Conservation (phyloP, 106 monocot species). For the Posidonia australis region DNA sequence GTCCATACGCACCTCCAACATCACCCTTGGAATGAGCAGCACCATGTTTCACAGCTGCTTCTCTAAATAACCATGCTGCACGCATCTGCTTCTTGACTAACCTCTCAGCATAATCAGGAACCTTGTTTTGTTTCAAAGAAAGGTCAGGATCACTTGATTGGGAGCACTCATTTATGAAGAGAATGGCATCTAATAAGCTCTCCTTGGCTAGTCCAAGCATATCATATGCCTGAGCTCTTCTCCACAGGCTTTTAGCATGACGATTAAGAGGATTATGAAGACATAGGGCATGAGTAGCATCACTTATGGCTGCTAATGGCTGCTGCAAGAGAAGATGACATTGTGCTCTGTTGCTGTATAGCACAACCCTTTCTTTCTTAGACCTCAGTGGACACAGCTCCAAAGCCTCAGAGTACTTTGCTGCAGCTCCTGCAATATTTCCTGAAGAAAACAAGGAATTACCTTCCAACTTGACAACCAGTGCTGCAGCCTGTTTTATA, state of each 20-base stretch:
- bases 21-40: slow-evolving; percentile 39
- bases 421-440: slow-evolving; percentile 61
- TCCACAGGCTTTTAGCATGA: slow-evolving; percentile 87
- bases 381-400: slow-evolving; percentile 79
- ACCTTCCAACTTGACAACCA: slow-evolving; percentile 85
- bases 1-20: slow-evolving; percentile 36
- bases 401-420: slow-evolving; percentile 86
- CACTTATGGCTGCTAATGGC: slow-evolving; percentile 75
- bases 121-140: slow-evolving; percentile 65
- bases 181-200: slow-evolving; percentile 81
- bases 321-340: slow-evolving; percentile 93
- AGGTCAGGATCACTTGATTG: slow-evolving; percentile 73
- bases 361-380: slow-evolving; percentile 80
- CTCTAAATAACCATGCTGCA: slow-evolving; percentile 89
- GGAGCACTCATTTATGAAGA: slow-evolving; percentile 83
- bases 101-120: slow-evolving; percentile 91
- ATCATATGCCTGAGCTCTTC: slow-evolving; percentile 92
- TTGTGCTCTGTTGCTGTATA: slow-evolving; percentile 89
- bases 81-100: slow-evolving; percentile 93
- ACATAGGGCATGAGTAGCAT: slow-evolving; percentile 78
- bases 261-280: slow-evolving; percentile 75
- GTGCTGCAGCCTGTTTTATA: slow-evolving; percentile 71
- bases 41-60: slow-evolving; percentile 82
- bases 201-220: slow-evolving; percentile 87
- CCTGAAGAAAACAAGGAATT: slow-evolving; percentile 89